phyloP scores from a whole-genome alignment of 306 rosid species.

The Vigna hirtella region DNA sequence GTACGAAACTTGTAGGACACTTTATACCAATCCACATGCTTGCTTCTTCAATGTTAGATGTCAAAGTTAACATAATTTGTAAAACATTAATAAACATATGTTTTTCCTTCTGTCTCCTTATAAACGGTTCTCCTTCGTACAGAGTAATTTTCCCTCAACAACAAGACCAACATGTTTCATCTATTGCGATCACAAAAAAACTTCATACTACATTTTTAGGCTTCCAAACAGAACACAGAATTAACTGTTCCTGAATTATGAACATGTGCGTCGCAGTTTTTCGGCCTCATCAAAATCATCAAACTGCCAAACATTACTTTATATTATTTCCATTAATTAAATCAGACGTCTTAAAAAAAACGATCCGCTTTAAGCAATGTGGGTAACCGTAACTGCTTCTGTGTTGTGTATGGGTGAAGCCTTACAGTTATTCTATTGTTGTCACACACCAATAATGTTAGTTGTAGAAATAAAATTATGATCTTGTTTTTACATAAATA shows the following conservation, averaged over 20 bases:
- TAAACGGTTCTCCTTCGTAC: not conserved
- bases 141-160: not conserved
- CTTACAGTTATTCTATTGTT: not conserved
- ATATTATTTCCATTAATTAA: not conserved
- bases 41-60: no score
- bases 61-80: not conserved
- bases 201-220: not conserved
- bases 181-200: not conserved
- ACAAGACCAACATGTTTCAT: not conserved
- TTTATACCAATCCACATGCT: no score
- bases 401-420: not conserved
- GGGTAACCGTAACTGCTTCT: not conserved
- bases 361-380: not conserved
- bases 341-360: not conserved
- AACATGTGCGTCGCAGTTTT: not conserved
- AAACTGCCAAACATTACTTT: not conserved
- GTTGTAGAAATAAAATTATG: not conserved
- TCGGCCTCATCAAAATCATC: not conserved
- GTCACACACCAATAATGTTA: slow-evolving; percentile 4
- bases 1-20: no score
- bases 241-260: not conserved
- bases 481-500: not conserved
- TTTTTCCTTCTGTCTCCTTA: not conserved
- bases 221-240: not conserved
- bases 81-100: not conserved